These are phyloP conservation scores for Gossypium aridum DNA, from an alignment of 441 rosid genomes.

Conservation along the genomic window DNA sequence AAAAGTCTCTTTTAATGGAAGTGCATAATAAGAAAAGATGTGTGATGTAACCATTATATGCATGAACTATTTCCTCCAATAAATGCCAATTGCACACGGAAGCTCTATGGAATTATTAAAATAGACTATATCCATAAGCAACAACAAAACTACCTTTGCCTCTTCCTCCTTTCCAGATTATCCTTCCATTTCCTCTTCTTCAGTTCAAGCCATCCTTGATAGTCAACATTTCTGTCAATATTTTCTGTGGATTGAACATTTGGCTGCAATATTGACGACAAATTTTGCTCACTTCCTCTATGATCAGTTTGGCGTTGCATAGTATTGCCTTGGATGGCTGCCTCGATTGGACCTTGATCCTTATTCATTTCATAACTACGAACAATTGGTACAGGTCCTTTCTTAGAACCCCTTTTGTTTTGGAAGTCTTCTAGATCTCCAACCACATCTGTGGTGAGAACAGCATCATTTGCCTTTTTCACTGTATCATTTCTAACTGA, in stretches of 20 bases:
- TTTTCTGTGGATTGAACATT: slow-evolving; percentile 31
- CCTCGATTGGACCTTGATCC: slow-evolving; percentile 28
- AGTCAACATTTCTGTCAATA: slow-evolving; percentile 71
- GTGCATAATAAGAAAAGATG: neutral
- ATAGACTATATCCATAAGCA: neutral
- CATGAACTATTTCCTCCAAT: slow-evolving; percentile 8
- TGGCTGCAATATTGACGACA: slow-evolving; percentile 26
- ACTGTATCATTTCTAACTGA: slow-evolving; percentile 32
- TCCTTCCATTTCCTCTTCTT: slow-evolving; percentile 95
- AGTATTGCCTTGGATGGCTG: slow-evolving; percentile 18
- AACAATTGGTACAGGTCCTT: slow-evolving; percentile 67
- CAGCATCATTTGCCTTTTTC: slow-evolving; percentile 21
- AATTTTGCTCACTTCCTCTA: slow-evolving; percentile 22
- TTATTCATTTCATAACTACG: slow-evolving; percentile 46
- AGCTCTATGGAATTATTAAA: slow-evolving; percentile 4
- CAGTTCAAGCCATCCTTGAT: slow-evolving; percentile 93
- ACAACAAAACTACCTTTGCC: slow-evolving; percentile 48
- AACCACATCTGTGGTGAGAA: slow-evolving; percentile 19
- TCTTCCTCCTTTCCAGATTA: slow-evolving; percentile 60
- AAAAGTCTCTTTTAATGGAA: neutral
- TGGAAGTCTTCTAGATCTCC: slow-evolving; percentile 84
- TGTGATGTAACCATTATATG: neutral
- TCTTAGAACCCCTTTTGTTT: slow-evolving; percentile 37
- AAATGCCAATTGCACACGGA: neutral
- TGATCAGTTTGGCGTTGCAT: slow-evolving; percentile 20